Base-by-base conservation (phyloP, 2,329 filamentous ascomycete genomes). In the Bipolaris bicolor region DNA sequence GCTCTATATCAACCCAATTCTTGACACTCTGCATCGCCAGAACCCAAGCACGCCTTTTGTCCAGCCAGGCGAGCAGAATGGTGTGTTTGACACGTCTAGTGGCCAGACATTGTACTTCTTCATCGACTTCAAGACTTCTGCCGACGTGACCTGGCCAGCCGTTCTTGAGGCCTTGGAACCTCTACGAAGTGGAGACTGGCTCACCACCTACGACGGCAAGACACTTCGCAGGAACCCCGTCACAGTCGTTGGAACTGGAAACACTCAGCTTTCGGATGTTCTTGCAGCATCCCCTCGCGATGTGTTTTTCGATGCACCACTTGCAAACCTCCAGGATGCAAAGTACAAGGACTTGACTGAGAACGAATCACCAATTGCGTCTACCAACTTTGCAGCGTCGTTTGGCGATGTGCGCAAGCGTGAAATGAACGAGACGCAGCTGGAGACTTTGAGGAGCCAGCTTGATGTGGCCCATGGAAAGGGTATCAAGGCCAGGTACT, bases 71-170 rank as follows among this genome's bases (percentile, higher is more conserved):
- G 85, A 83, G 3, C 78, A 80, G 41, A 85, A 87, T 66, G 86
- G 86, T 33, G 84, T 89, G 13, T 89, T 82, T 67, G 86, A 89
- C 71, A 84, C 84, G 64, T 82, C 83, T 1, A 61, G 60, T 7
- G 77, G 71, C 5, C 85, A 88, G 70, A 88, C 86, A 0, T 78
- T 89, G 5, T 88, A 87, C 75, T 78, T 89, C 45, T 88, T 87
- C 73, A 82, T 89, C 56, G 86, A 89, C 67, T 66, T 87, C 56
- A 89, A 89, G 72, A 88, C 86, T 0, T 75, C 81, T 34, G 85
- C 85, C 5, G 65, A 74, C 0, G 78, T 77, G 31, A 86, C 86
- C 1, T 88, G 83, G 78, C 77, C 84, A 2, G 79, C 78, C 33
- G 85, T 87, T 2, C 76, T 87, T 34, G 66, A 79, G 22, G 85